Percentiles rank a stretch among this genome's conserved stretches.
These are phyloP conservation scores for Nigrospora osmanthi DNA, from an alignment of 2,329 filamentous ascomycete species.

Conservation along the genomic window DNA sequence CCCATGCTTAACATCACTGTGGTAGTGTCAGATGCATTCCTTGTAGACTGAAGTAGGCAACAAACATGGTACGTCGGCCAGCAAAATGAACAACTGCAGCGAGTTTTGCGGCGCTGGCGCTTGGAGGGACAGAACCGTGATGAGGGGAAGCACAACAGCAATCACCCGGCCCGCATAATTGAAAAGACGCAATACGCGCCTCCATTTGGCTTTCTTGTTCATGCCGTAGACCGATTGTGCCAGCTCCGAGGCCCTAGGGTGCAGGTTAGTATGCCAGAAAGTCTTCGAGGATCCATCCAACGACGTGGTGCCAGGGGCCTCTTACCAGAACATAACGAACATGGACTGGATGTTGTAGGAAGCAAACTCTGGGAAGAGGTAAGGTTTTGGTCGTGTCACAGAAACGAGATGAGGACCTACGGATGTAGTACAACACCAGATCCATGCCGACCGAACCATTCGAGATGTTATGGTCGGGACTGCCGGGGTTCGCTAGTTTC, in stretches of 20 bases:
- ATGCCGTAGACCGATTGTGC: constrained; percentile 11
- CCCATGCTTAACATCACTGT: constrained; percentile 12
- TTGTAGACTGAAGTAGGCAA: background rate
- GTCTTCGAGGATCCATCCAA: background rate
- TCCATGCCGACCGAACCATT: constrained; percentile 15
- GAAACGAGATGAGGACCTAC: constrained; percentile 4
- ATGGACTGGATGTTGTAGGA: constrained; percentile 13
- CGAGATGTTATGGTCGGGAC: constrained; percentile 12
- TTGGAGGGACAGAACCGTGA: constrained; percentile 9
- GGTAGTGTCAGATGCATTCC: background rate
- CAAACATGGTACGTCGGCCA: constrained; percentile 15
- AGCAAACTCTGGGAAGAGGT: constrained; percentile 9
- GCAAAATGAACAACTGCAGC: constrained; percentile 7
- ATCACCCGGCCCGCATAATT: constrained; percentile 11
- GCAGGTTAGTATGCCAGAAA: background rate
- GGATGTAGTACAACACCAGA: constrained; percentile 15
- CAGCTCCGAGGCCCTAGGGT: constrained; percentile 10
- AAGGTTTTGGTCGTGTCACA: background rate
- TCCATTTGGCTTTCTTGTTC: constrained; percentile 3
- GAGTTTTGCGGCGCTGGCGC: constrained; percentile 7
- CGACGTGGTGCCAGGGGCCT: background rate
- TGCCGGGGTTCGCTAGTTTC: constrained; percentile 8
- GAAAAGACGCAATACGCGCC: constrained; percentile 8
- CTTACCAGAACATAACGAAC: constrained; percentile 15
- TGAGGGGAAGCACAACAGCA: constrained; percentile 11